A percentile compares a stretch with the other conserved stretches of the same genome.
Conservation (phyloP, 345 rosid genomes). For the Salix suchowensis region DNA sequence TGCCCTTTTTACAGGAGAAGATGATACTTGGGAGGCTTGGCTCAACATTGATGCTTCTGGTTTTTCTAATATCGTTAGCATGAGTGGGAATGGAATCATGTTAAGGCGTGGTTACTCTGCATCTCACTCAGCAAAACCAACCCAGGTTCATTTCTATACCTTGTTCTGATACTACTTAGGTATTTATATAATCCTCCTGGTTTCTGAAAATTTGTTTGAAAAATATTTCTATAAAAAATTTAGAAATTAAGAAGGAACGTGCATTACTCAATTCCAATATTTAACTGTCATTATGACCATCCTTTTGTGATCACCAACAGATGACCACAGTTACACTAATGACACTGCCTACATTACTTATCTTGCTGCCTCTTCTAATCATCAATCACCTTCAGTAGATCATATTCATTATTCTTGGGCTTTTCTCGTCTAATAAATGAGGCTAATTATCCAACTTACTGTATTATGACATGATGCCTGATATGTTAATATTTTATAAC, state of each 20-base stretch:
- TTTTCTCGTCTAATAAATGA: background rate
- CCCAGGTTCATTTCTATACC: constrained; percentile 54
- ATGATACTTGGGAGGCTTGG: constrained; percentile 96
- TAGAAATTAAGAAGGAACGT: background rate
- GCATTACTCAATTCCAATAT: background rate
- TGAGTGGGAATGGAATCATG: constrained; percentile 69
- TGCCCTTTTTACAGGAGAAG: constrained; percentile 91
- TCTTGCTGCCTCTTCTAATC: background rate
- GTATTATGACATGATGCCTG: background rate
- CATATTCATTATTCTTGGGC: background rate
- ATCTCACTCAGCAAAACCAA: constrained; percentile 63
- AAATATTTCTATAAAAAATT: background rate
- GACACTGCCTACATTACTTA: background rate
- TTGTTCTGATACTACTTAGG: background rate
- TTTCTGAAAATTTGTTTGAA: background rate
- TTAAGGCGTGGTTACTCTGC: constrained; percentile 88
- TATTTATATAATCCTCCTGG: background rate
- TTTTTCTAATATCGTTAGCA: constrained; percentile 56
- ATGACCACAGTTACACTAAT: background rate
- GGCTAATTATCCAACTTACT: background rate
- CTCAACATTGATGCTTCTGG: constrained; percentile 79
- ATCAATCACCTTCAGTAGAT: background rate
- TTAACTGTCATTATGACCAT: background rate
- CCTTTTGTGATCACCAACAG: background rate
- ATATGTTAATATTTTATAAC: background rate